Evolutionary conservation across 2,329 filamentous ascomycete species (phyloP).

Genomic region (Talaromyces sp.): DNA sequence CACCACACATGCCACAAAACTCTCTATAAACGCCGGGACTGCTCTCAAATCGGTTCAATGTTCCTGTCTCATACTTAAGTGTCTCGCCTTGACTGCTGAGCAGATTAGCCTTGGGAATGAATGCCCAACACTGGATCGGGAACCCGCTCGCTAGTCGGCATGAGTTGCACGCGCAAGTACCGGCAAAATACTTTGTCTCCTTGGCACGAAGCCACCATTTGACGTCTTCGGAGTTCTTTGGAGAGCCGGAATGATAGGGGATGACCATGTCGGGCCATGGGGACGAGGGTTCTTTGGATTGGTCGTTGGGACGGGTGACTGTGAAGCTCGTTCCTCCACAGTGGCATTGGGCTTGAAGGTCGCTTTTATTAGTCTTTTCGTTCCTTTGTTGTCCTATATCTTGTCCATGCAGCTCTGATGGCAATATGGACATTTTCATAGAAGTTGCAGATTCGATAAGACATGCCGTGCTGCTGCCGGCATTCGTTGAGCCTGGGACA

Average conservation of each 20-base stretch:
- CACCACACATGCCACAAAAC: slow-evolving; percentile 62
- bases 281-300: slow-evolving; percentile 45
- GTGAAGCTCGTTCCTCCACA: slow-evolving; percentile 56
- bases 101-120: slow-evolving; percentile 60
- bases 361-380: slow-evolving; percentile 16
- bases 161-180: slow-evolving; percentile 59
- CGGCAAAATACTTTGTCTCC: slow-evolving; percentile 54
- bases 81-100: slow-evolving; percentile 29
- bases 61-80: slow-evolving; percentile 28
- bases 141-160: slow-evolving; percentile 61
- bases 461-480: slow-evolving; percentile 21
- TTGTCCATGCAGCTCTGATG: background rate
- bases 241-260: slow-evolving; percentile 43
- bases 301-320: slow-evolving; percentile 53
- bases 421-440: background rate
- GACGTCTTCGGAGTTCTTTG: slow-evolving; percentile 46
- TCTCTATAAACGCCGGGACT: slow-evolving; percentile 54
- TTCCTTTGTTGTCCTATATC: background rate
- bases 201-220: slow-evolving; percentile 59
- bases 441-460: slow-evolving; percentile 18
- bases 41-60: slow-evolving; percentile 54
- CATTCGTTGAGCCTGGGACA: slow-evolving; percentile 22
- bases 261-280: slow-evolving; percentile 54
- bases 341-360: slow-evolving; percentile 49
- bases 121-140: slow-evolving; percentile 64